Base-by-base conservation (phyloP, 495 filamentous ascomycete genomes). In the Hypoxylon trugodes region DNA sequence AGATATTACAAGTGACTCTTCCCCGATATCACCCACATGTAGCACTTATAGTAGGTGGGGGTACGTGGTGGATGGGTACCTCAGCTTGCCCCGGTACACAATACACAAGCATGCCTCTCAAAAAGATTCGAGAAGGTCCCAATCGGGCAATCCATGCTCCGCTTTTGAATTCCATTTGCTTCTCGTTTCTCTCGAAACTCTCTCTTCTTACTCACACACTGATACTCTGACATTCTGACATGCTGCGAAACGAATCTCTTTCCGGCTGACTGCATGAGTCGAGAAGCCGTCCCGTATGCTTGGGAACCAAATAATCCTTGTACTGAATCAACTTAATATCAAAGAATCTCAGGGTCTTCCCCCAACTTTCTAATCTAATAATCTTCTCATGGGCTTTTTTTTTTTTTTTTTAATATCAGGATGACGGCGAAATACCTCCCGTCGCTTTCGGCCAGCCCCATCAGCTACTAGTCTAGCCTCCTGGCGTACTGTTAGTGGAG, bases 371-470 rank as follows among this genome's bases (percentile, higher is more conserved):
- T 55, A 61, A 66, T 57, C 37, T 61, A 57, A 36, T 22, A 37
- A 37, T 45, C 57, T 58, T 35, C 40, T 58, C 63, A 52, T 43
- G 42, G 49, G 48, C n/a, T n/a, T n/a, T n/a, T n/a, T n/a, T n/a
- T n/a, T n/a, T n/a, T n/a, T n/a, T n/a, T n/a, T 38, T 57, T 61
- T 49, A 58, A 61, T 67, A 67, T 67, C 47, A 53, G 46, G 26
- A 47, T 54, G 32, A 61, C 58, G 64, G 64, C 52, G 64, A 61
- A 58, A 67, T 67, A 67, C 33, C 30, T 61, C 64, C 64, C 64
- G 58, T 67, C 52, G 48, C 33, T 16, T 48, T 49, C 41, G 38
- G 18, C 45, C 43, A 52, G 56, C 52, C 38, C 13, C 25, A 16
- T 50, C 30, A 57, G 33, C 38, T 25, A 46, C 10, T 26, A 41